Conservation (phyloP, 2,329 filamentous ascomycete genomes). For the Oidium heveae region DNA sequence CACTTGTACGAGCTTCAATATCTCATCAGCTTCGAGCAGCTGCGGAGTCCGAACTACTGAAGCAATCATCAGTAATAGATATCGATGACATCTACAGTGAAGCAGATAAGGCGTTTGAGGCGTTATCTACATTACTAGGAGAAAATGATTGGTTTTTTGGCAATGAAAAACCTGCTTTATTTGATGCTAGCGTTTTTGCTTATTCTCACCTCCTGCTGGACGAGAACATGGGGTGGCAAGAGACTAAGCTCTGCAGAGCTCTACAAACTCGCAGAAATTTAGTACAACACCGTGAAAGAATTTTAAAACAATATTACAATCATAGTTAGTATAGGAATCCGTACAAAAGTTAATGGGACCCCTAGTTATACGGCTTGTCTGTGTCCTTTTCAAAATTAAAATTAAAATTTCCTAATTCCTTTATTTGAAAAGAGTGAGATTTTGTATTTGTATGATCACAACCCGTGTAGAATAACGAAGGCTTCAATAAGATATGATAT, state of each 20-base stretch:
- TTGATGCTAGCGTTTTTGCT: slow-evolving; percentile 75
- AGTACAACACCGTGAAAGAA: slow-evolving; percentile 34
- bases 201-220: slow-evolving; percentile 66
- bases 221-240: slow-evolving; percentile 29
- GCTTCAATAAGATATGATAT: too few relatives aligned
- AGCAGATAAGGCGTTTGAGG: slow-evolving; percentile 34
- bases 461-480: too few relatives aligned
- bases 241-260: slow-evolving; percentile 30
- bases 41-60: slow-evolving; percentile 49
- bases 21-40: slow-evolving; percentile 43
- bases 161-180: slow-evolving; percentile 31
- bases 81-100: slow-evolving; percentile 30
- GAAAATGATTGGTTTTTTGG: slow-evolving; percentile 35
- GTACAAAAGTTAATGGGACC: not conserved
- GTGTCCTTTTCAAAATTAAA: too few relatives aligned
- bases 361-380: too few relatives aligned
- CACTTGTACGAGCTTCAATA: slow-evolving; percentile 35
- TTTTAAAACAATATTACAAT: slow-evolving; percentile 18
- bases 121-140: slow-evolving; percentile 32
- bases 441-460: too few relatives aligned
- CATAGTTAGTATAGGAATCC: slow-evolving; percentile 2
- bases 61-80: slow-evolving; percentile 30
- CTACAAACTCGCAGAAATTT: slow-evolving; percentile 34
- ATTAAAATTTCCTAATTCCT: too few relatives aligned
- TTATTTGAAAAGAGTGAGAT: too few relatives aligned